phyloP scores from a whole-genome alignment of 1,284 basidiomycete species.

The Pascua guehoae region DNA sequence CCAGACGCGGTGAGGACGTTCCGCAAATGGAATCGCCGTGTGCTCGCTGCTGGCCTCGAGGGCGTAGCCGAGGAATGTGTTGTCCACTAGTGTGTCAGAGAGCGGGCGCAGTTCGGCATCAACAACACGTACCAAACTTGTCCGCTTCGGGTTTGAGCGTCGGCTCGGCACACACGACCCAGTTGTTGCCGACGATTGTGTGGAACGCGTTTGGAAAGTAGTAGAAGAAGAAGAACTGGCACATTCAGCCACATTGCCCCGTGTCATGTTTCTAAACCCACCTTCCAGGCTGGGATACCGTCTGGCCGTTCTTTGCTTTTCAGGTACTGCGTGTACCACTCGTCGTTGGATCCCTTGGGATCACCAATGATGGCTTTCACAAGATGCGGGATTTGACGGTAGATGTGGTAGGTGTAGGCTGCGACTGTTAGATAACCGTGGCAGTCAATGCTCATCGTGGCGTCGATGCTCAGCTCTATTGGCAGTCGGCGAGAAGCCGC shows the following conservation, averaged over 20 bases:
- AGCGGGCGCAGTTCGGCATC: not conserved
- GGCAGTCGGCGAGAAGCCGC: too few relatives aligned
- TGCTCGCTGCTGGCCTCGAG: constrained; percentile 2
- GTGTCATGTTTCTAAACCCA: too few relatives aligned
- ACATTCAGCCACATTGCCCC: not conserved
- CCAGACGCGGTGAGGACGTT: constrained; percentile 21
- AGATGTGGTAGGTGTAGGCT: constrained; percentile 25
- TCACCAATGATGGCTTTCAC: constrained; percentile 19
- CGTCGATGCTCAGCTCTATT: too few relatives aligned
- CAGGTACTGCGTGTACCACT: constrained; percentile 1
- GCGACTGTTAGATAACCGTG: not conserved
- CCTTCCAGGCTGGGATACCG: constrained; percentile 30
- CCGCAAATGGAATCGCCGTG: not conserved
- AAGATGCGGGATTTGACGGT: constrained; percentile 23
- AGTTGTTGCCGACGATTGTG: constrained; percentile 19
- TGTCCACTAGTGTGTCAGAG: not conserved
- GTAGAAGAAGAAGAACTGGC: constrained; percentile 22
- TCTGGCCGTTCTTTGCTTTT: constrained; percentile 13
- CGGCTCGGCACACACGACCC: constrained; percentile 16
- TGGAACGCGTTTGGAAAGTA: constrained; percentile 21
- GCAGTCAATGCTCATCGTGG: too few relatives aligned
- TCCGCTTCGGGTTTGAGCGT: not conserved
- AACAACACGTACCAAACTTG: not conserved
- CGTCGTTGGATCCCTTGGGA: not conserved
- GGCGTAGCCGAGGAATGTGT: constrained; percentile 9